Conservation (phyloP, 1,139 yeast species). For the Magnusiomyces tetraspermus region DNA sequence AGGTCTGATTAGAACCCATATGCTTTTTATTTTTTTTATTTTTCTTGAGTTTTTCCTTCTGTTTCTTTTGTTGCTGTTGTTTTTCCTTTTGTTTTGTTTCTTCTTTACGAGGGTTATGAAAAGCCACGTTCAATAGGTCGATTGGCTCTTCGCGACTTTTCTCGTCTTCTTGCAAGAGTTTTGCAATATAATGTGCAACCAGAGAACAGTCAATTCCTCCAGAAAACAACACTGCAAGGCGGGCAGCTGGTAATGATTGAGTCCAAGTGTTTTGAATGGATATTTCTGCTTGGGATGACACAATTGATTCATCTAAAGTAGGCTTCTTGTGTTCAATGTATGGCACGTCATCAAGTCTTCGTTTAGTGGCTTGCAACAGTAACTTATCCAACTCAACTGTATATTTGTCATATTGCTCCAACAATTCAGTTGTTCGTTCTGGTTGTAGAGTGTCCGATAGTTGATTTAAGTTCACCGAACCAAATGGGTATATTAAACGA, state of each 20-base stretch:
- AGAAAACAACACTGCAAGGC: constrained; percentile 64
- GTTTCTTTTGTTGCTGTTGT: background rate
- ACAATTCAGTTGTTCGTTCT: background rate
- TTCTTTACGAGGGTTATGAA: constrained; percentile 79
- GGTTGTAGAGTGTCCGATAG: background rate
- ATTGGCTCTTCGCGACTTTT: constrained; percentile 27
- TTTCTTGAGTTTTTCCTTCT: background rate
- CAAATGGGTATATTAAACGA: constrained; percentile 5
- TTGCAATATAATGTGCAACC: constrained; percentile 42
- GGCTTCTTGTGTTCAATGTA: constrained; percentile 6
- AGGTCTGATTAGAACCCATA: background rate
- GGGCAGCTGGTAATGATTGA: background rate
- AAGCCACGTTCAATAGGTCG: constrained; percentile 89
- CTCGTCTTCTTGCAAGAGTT: constrained; percentile 25
- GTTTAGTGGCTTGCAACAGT: constrained; percentile 35
- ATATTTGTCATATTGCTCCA: background rate
- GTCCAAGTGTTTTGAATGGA: too few species aligned
- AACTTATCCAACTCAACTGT: constrained; percentile 18
- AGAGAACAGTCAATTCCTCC: constrained; percentile 94
- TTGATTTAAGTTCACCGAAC: constrained; percentile 1
- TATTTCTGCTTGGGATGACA: too few species aligned
- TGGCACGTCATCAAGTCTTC: constrained; percentile 47
- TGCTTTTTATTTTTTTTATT: background rate
- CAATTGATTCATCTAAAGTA: too few species aligned
- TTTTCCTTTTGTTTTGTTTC: constrained; percentile 21